Base-by-base conservation (phyloP, 1,284 basidiomycete species). In the Pholiota adiposa region DNA sequence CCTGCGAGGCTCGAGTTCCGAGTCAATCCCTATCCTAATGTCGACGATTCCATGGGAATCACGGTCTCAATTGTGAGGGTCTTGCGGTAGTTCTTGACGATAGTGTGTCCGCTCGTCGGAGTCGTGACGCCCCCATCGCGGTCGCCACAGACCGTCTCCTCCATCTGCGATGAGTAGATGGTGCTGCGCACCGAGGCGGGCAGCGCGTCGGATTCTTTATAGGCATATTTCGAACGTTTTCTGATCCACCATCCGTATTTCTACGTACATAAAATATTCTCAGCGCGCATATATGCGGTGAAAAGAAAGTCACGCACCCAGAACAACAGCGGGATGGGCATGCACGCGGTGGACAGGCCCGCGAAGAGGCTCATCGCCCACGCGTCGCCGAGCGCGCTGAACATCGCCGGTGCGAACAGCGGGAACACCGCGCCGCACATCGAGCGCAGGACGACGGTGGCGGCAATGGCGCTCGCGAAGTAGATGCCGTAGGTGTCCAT, bases 281-380 rank as follows among this genome's bases (percentile, higher is more conserved):
- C 53, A 52, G n/a, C n/a, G n/a, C 27, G 31, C 14, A 18, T 11
- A 18, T 48, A 4, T 7, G 41, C 5, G 14, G 12, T 21, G 34
- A 25, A 25, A 36, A 56, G 27, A 29, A 33, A 41, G 29, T n/a
- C 19, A 75, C 79, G 67, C 64, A 82, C 82, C 68, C 71, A 83
- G 64, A 84, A 82, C 29, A 83, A 63, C 19, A 79, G 71, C 4
- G 81, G 82, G 40, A 84, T 76, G 2, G 88, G 89, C 62, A 80
- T 80, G 67, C 86, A 89, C 0, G 73, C 73, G 2, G 85, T 69
- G 2, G 84, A 75, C 33, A 89, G 64, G 67, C 83, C 82, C 5
- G 81, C 88, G 65, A 90, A 86, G 11, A 91, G 75, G 51, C 81
- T 84, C 70, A 84, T 81, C 2, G 85, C 88, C 88, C 89, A 90